Evolutionary conservation across 805 yeast species (phyloP).

Genomic region (Kodamaea laetipori): DNA sequence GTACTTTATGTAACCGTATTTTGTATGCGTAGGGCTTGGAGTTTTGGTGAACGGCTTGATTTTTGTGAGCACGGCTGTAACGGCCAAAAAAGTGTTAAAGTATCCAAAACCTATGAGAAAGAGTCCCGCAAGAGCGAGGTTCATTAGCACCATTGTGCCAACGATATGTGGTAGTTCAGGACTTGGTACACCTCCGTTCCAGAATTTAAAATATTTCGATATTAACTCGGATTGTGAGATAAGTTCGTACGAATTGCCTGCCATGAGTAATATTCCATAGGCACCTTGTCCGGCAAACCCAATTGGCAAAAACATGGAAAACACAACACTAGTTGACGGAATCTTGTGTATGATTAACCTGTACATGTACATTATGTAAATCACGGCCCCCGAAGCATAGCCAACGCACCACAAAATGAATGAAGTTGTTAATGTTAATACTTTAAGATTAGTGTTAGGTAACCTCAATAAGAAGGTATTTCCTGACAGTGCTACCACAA

Average conservation of each 20-base stretch:
- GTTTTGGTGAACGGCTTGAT: conserved; percentile 35
- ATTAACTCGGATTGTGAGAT: conserved; percentile 6
- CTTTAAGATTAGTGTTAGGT: conserved; percentile 44
- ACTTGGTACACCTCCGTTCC: background rate
- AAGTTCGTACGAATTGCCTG: conserved; percentile 38
- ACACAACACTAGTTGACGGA: conserved; percentile 56
- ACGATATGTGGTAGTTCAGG: background rate
- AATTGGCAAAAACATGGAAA: conserved; percentile 73
- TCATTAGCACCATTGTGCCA: conserved; percentile 12
- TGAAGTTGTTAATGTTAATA: conserved; percentile 55
- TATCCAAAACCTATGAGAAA: conserved; percentile 57
- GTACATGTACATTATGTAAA: conserved; percentile 57
- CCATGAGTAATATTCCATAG: conserved; percentile 61
- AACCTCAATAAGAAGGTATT: conserved; percentile 50
- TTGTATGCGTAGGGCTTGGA: conserved; percentile 25
- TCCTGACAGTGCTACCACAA: conserved; percentile 77
- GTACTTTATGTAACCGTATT: conserved; percentile 24
- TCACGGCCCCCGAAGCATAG: conserved; percentile 55
- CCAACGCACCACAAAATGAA: conserved; percentile 73
- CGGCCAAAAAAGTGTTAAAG: conserved; percentile 46
- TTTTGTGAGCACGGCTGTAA: conserved; percentile 45
- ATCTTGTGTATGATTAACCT: conserved; percentile 58
- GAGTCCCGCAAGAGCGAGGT: conserved; percentile 36
- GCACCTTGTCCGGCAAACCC: conserved; percentile 90
- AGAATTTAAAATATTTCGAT: conserved; percentile 1